These are phyloP conservation scores for Pseudoperonospora humuli DNA, from an alignment of 352 stramenopile species.

Conservation along the genomic window DNA sequence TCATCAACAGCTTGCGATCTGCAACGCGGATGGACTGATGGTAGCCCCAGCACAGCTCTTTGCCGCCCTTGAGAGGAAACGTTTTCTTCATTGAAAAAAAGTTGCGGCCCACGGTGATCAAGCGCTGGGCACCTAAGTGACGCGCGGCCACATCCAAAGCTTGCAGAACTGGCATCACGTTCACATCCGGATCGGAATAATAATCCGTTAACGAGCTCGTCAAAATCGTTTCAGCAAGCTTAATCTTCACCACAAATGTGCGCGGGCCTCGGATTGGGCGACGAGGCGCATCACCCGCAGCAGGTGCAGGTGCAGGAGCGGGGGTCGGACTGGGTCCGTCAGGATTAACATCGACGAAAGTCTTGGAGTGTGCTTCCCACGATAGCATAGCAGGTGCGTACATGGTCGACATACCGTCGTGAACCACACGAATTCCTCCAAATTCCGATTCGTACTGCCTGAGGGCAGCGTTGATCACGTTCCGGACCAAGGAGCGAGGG, in stretches of 20 bases:
- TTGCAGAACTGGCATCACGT: slow-evolving; percentile 55
- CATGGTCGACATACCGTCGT: slow-evolving; percentile 56
- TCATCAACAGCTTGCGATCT: slow-evolving; percentile 52
- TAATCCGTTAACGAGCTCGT: slow-evolving; percentile 40
- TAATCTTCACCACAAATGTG: slow-evolving; percentile 68
- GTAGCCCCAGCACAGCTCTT: slow-evolving; percentile 68
- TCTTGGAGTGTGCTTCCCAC: slow-evolving; percentile 36
- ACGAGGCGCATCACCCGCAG: slow-evolving; percentile 14
- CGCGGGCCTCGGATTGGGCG: slow-evolving; percentile 29
- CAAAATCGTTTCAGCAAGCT: slow-evolving; percentile 50
- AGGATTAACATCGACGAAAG: slow-evolving; percentile 45
- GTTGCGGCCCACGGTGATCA: slow-evolving; percentile 60
- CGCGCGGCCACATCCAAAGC: slow-evolving; percentile 66
- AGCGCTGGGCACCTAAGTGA: slow-evolving; percentile 42
- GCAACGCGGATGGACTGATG: slow-evolving; percentile 56
- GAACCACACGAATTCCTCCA: slow-evolving; percentile 43
- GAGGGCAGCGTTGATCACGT: slow-evolving; percentile 53
- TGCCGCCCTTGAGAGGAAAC: slow-evolving; percentile 43
- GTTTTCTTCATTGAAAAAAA: slow-evolving; percentile 67
- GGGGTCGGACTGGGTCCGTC: slow-evolving; percentile 23
- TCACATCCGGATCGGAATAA: slow-evolving; percentile 45
- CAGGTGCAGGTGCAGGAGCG: slow-evolving; percentile 13
- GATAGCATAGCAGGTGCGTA: slow-evolving; percentile 44
- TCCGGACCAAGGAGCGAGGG: slow-evolving; percentile 41
- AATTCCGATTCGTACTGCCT: slow-evolving; percentile 47